These are phyloP conservation scores for Amanita pallidorosea DNA, from an alignment of 768 basidiomycete species.

Conservation along the genomic window DNA sequence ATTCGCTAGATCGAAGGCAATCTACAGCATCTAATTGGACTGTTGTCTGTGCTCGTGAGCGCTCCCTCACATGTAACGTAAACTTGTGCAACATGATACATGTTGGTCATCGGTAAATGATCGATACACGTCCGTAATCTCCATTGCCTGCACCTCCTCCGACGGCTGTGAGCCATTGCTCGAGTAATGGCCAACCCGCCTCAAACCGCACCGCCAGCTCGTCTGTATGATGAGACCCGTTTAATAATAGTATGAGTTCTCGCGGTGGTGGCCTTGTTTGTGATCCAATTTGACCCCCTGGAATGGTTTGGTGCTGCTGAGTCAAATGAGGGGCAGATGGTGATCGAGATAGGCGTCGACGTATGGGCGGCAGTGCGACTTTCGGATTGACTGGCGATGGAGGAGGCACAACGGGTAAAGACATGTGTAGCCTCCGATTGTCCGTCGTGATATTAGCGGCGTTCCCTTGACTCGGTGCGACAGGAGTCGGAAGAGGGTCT, in stretches of 20 bases:
- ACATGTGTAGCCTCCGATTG: slow-evolving; percentile 27
- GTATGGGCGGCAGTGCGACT: slow-evolving; percentile 22
- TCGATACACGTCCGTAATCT: slow-evolving; percentile 64
- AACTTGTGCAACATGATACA: too few relatives aligned
- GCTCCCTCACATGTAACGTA: too few relatives aligned
- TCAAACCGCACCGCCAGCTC: slow-evolving; percentile 80
- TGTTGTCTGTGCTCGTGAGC: neutral
- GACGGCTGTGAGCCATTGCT: slow-evolving; percentile 53
- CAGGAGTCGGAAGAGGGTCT: neutral
- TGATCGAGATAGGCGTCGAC: slow-evolving; percentile 44
- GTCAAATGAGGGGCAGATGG: slow-evolving; percentile 40
- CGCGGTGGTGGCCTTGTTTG: slow-evolving; percentile 35
- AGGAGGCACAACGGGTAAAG: slow-evolving; percentile 23
- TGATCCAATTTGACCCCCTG: slow-evolving; percentile 12
- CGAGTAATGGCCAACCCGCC: slow-evolving; percentile 73
- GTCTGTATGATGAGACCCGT: slow-evolving; percentile 90
- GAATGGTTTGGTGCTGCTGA: slow-evolving; percentile 11
- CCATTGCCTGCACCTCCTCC: slow-evolving; percentile 54
- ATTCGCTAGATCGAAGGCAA: neutral
- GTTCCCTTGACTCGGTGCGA: slow-evolving; percentile 12
- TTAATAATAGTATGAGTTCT: slow-evolving; percentile 49
- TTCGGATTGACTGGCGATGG: slow-evolving; percentile 30
- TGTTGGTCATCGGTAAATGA: slow-evolving; percentile 54
- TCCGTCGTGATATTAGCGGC: slow-evolving; percentile 10
- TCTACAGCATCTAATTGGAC: slow-evolving; percentile 16